Evolutionary conservation across 805 yeast species (phyloP).

Genomic region (Pichia cephalocereana): DNA sequence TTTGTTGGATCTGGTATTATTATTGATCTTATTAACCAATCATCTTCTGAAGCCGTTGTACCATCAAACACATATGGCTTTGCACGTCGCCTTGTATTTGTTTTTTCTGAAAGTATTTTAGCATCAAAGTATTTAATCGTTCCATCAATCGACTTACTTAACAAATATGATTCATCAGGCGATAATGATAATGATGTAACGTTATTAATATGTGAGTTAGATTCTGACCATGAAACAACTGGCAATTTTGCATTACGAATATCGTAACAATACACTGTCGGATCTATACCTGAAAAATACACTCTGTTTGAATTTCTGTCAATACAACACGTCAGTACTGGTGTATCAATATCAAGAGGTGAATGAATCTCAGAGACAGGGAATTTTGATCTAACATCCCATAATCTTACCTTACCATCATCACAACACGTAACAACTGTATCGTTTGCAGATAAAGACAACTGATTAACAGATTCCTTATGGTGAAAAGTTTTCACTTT

Average conservation of each 20-base stretch:
- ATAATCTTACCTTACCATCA: conserved; percentile 48
- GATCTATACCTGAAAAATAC: conserved; percentile 62
- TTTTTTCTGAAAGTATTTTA: conserved; percentile 24
- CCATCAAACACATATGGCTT: conserved; percentile 48
- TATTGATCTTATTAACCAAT: conserved; percentile 39
- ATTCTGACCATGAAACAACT: conserved; percentile 34
- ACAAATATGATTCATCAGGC: conserved; percentile 29
- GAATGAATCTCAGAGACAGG: conserved; percentile 27
- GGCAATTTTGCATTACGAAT: conserved; percentile 29
- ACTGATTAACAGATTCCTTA: conserved; percentile 41
- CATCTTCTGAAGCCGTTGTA: conserved; percentile 44
- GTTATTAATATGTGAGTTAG: conserved; percentile 34
- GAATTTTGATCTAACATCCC: conserved; percentile 57
- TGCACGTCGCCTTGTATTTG: conserved; percentile 23
- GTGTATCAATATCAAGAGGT: conserved; percentile 29
- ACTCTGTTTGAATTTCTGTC: conserved; percentile 33
- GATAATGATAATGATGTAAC: conserved; percentile 49
- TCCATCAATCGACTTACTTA: conserved; percentile 49
- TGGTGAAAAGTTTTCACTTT: conserved; percentile 41
- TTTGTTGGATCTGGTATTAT: conserved; percentile 31
- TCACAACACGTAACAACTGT: conserved; percentile 49
- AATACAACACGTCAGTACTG: conserved; percentile 43
- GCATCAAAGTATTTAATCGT: conserved; percentile 51
- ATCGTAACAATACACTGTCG: conserved; percentile 53
- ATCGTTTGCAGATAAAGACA: conserved; percentile 29